phyloP scores from a whole-genome alignment of 75 land plant species.

The Pinus albicaulis region DNA sequence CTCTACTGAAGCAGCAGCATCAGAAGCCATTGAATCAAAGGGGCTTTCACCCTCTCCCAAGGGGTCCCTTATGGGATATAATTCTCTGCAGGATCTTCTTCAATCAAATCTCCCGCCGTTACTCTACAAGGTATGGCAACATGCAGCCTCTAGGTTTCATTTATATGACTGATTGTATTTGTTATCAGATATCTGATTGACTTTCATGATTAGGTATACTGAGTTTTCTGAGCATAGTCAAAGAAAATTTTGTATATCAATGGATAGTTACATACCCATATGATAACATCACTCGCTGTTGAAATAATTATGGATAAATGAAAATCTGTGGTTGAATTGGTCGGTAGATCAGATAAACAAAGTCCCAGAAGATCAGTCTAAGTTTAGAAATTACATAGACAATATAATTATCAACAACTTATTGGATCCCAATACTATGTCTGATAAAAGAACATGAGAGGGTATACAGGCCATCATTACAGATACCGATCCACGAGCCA shows the following conservation, averaged over 20 bases:
- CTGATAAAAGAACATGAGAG: not conserved
- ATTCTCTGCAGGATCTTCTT: conserved; percentile 63
- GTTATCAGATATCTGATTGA: not conserved
- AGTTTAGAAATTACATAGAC: not conserved
- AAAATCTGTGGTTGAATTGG: not conserved
- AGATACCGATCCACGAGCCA: not conserved
- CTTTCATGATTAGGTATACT: not conserved
- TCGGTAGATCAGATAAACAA: not conserved
- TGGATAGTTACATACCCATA: not conserved
- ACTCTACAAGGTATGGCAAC: conserved; percentile 44
- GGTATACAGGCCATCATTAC: not conserved
- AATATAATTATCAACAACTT: not conserved
- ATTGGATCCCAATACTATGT: not conserved
- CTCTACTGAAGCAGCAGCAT: too few relatives aligned
- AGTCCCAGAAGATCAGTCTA: not conserved
- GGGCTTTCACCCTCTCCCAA: too few relatives aligned
- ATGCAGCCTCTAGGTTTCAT: too few relatives aligned
- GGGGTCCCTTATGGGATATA: conserved; percentile 60
- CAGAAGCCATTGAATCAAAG: too few relatives aligned
- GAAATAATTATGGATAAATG: not conserved
- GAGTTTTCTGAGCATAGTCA: not conserved
- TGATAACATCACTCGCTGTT: not conserved
- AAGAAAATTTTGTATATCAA: not conserved
- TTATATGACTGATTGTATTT: not conserved
- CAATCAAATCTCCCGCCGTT: conserved; percentile 51